Evolutionary conservation across 345 rosid genomes (phyloP), one percentile per base, ranked within the genome.

Genomic region (Brassica nigra): DNA sequence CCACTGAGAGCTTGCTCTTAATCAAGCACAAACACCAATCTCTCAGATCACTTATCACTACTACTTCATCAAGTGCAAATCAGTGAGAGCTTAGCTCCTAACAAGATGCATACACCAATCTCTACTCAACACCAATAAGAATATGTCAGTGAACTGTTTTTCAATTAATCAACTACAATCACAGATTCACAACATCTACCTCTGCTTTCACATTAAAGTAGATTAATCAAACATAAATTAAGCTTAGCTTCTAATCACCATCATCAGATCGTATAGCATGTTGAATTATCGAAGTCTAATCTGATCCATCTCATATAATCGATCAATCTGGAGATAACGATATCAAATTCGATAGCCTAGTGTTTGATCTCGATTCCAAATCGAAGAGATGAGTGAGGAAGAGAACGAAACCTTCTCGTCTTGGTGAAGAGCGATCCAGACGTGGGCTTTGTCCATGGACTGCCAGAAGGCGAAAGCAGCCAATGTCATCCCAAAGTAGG

Each of bases 401-500:
- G 5, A 52, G 37, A 77, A 64, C 0, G 20, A 47, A 62, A 87
- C 90, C 90, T 87, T 87, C 76, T 87, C 90, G 78, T 87, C 90
- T 78, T 87, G 90, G 75, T 77, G 89, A 68, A 87, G 90, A 80
- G 98, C 98, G 86, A 92, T 92, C 93, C 96, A 94, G 78, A 94
- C 97, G 58, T 94, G 98, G 68, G 92, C 84, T 77, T 84, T 88
- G 58, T 94, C 98, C 98, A 94, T 87, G 71, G 97, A 78, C 36
- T 91, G 91, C 97, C 94, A 90, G 86, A 92, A 94, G 23, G 88
- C 57, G 83, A 94, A 92, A 70, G 98, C 97, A 1, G 90, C 97
- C 31, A 91, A 33, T 59, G 97, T 61, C 97, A 91, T 89, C 3
- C 81, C 96, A 55, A 92, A 87, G 82, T 83, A 90, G 3, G 96